These are phyloP conservation scores for Aspergillus glaucus DNA, from an alignment of 2,329 filamentous ascomycete species.

Conservation along the genomic window DNA sequence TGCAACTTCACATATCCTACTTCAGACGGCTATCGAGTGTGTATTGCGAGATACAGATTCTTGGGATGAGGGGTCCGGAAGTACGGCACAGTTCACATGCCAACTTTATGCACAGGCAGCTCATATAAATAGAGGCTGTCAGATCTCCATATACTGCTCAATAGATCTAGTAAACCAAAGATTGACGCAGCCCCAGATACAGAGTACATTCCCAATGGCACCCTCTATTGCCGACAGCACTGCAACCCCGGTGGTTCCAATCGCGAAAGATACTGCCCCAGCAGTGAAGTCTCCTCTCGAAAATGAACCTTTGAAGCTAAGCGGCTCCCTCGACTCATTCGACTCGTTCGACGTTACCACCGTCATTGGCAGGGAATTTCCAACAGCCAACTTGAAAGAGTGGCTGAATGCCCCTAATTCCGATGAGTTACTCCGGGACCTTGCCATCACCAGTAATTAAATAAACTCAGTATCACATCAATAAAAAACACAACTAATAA, in stretches of 20 bases:
- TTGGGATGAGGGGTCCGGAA: background rate
- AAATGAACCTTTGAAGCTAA: slow-evolving; percentile 30
- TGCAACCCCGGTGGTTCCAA: background rate
- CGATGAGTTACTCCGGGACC: slow-evolving; percentile 28
- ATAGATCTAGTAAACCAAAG: background rate
- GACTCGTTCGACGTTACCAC: slow-evolving; percentile 47
- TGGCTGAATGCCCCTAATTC: slow-evolving; percentile 35
- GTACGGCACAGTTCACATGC: background rate
- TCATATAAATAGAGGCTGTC: background rate
- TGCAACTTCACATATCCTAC: background rate
- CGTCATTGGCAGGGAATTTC: slow-evolving; percentile 46
- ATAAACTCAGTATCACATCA: background rate
- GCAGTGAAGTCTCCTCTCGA: slow-evolving; percentile 8
- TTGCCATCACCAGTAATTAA: slow-evolving; percentile 27
- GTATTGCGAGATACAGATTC: background rate
- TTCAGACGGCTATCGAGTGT: background rate
- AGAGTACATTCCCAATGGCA: background rate
- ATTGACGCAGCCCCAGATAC: background rate
- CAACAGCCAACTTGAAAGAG: slow-evolving; percentile 42
- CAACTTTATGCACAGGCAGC: background rate
- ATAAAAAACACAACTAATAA: background rate
- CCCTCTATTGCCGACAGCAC: background rate
- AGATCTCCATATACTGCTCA: background rate
- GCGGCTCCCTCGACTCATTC: slow-evolving; percentile 38
- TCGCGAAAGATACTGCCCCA: background rate